These are phyloP conservation scores for Suillus fuscotomentosus DNA, from an alignment of 768 basidiomycete species.

Conservation along the genomic window DNA sequence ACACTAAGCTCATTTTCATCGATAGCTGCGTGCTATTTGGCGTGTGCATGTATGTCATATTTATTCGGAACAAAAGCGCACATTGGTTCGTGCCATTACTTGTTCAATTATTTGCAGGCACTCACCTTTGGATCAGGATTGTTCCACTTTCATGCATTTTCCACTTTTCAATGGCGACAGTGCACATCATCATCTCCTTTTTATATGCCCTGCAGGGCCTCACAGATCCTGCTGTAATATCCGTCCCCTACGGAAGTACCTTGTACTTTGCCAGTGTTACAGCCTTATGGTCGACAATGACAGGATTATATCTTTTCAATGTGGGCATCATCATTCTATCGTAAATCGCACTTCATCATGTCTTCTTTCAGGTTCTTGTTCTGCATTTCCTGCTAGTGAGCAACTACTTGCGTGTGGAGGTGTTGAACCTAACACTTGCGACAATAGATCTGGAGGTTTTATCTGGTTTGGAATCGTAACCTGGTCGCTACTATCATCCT, in stretches of 20 bases:
- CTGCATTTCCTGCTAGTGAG: conserved; percentile 6
- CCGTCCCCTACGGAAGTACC: not conserved
- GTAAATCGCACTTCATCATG: too few species aligned
- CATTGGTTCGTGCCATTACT: conserved; percentile 4
- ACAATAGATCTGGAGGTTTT: conserved; percentile 8
- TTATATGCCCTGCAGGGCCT: not conserved
- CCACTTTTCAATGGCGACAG: not conserved
- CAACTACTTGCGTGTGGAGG: not conserved
- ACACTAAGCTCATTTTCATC: not conserved
- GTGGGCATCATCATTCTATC: not conserved
- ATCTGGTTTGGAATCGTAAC: conserved; percentile 1
- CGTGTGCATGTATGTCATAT: not conserved
- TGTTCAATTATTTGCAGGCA: not conserved
- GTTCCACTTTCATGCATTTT: not conserved
- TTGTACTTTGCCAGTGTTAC: not conserved
- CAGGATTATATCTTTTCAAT: not conserved
- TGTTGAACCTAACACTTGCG: not conserved
- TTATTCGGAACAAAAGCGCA: not conserved
- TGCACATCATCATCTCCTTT: not conserved
- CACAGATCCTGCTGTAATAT: not conserved
- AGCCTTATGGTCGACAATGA: not conserved
- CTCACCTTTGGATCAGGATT: not conserved
- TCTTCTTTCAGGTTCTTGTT: not conserved
- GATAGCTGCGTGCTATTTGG: conserved; percentile 8
- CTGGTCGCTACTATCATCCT: not conserved